These are phyloP conservation scores for Butyriboletus loyo DNA, from an alignment of 768 basidiomycete genomes.

Conservation along the genomic window DNA sequence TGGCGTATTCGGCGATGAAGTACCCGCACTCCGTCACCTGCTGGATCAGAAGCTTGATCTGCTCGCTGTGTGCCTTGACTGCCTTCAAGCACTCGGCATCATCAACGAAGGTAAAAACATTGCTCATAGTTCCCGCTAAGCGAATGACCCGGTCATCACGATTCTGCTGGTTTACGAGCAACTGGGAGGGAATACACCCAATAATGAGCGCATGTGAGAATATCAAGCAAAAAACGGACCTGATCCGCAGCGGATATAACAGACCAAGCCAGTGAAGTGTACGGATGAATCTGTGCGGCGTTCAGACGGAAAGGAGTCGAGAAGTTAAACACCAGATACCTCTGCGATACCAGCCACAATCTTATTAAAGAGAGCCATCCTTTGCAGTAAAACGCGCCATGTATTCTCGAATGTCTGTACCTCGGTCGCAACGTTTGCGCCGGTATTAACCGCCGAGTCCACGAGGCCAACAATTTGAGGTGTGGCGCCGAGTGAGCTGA, in stretches of 20 bases:
- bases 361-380: conserved; percentile 12
- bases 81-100: conserved; percentile 7
- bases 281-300: conserved; percentile 15
- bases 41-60: conserved; percentile 11
- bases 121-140: conserved; percentile 16
- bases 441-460: neutral
- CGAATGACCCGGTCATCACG: conserved; percentile 16
- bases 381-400: conserved; percentile 12
- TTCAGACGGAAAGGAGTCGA: neutral
- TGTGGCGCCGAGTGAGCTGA: neutral
- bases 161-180: conserved; percentile 17
- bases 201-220: neutral
- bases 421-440: neutral
- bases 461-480: neutral
- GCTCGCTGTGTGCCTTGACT: conserved; percentile 5
- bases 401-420: conserved; percentile 18
- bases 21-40: conserved; percentile 25
- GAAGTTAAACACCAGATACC: neutral
- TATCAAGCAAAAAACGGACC: neutral
- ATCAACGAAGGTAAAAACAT: conserved; percentile 13
- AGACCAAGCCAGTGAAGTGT: conserved; percentile 18
- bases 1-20: conserved; percentile 22
- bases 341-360: conserved; percentile 9
- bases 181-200: neutral
- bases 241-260: conserved; percentile 22